Evolutionary conservation across 1,284 basidiomycete species (phyloP), one percentile per base, ranked within the genome.

Genomic region (Ustilago vetiveriae): DNA sequence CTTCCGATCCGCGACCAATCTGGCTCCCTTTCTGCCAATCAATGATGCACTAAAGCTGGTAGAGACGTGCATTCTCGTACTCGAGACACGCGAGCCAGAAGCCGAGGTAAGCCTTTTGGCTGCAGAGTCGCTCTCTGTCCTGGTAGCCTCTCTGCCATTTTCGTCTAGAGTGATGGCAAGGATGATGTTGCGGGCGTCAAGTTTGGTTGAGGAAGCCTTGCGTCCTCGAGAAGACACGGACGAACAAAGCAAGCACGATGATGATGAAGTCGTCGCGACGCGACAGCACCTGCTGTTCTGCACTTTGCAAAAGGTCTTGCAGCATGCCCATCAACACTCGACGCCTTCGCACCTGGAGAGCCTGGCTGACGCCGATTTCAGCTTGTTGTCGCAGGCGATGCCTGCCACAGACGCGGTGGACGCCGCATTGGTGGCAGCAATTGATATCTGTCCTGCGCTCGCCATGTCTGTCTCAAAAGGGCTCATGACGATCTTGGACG

Each of bases 371-470:
- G 29, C 54, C 2, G 30, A 56, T n/a, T 16, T 64, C 14, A 40
- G 23, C 24, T 9, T 26, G 16, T 36, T 64, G 0, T 39, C 46
- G 33, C 21, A 44, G 11, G 13, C 37, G 2, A 27, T 16, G 10
- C 24, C 9, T 27, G 29, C 16, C 7, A 19, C 44, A 17, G 27
- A 45, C 5, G 46, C 54, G 4, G 38, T 54, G 32, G 62, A 65
- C 35, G 62, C 50, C 16, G 62, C 62, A 22, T 23, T 65, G 27
- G 62, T 58, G 19, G 62, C 51, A 22, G 62, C 62, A 2, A 45
- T 65, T n/a, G 46, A 58, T 7, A 46, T 46, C 3, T 42, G 50
- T 16, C 46, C 62, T 2, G 32, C 26, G 17, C 50, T 57, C 4
- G 54, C 62, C 2, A 4, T n/a, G 16, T 49, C 54, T 17, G 45